Evolutionary conservation across 345 rosid species (phyloP).

Genomic region (Brassica juncea): DNA sequence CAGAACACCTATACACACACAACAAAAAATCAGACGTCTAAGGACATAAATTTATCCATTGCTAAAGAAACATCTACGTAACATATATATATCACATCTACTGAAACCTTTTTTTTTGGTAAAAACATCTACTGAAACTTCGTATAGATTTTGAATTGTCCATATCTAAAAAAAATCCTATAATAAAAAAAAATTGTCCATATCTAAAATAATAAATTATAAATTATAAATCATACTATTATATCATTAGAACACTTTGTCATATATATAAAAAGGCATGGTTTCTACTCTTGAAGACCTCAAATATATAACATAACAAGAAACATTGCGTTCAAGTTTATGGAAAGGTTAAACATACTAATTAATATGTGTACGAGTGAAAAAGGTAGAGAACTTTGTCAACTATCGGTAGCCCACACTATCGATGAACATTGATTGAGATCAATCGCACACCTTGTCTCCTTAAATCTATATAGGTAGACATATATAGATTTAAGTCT

Average conservation of each 20-base stretch:
- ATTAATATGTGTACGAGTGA: conserved; percentile 1
- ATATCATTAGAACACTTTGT: neutral
- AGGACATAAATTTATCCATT: neutral
- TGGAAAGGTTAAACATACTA: conserved; percentile 8
- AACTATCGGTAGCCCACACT: conserved; percentile 30
- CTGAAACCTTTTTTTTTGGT: too few species aligned
- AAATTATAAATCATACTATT: neutral
- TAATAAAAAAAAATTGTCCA: neutral
- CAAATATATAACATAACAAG: conserved; percentile 26
- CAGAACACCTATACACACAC: neutral
- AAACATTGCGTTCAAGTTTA: neutral
- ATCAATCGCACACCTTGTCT: conserved; percentile 38
- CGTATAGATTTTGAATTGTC: neutral
- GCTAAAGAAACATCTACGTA: neutral
- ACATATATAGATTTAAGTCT: neutral
- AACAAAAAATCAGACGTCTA: neutral
- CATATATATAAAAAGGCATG: neutral
- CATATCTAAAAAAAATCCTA: neutral
- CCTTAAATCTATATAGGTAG: conserved; percentile 13
- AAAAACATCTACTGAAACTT: neutral
- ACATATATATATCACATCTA: neutral
- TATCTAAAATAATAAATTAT: neutral
- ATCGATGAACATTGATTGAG: conserved; percentile 33
- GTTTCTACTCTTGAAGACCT: conserved; percentile 6
- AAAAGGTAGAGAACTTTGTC: conserved; percentile 16